Conservation (phyloP, 2,329 filamentous ascomycete genomes). For the Fusarium mangiferae region DNA sequence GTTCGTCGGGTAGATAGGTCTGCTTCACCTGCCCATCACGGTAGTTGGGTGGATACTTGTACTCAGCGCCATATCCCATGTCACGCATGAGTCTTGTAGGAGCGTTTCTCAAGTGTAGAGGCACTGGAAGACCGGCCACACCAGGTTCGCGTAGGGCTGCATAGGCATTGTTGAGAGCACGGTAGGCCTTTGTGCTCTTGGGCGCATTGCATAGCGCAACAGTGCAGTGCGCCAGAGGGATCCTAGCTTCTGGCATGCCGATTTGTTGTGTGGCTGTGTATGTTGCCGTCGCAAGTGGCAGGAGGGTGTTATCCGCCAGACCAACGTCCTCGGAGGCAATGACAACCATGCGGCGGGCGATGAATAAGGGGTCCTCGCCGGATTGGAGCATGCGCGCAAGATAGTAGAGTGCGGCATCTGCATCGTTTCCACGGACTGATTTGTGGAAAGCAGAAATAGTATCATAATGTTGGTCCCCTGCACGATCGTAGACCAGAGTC, state of each 20-base stretch:
- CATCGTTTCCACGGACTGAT: slow-evolving; percentile 85
- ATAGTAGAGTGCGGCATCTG: slow-evolving; percentile 93
- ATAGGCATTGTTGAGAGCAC: slow-evolving; percentile 82
- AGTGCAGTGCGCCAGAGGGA: slow-evolving; percentile 87
- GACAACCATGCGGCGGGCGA: slow-evolving; percentile 92
- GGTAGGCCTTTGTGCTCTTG: slow-evolving; percentile 89
- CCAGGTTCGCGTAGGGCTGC: slow-evolving; percentile 84
- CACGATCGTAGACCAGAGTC: slow-evolving; percentile 93
- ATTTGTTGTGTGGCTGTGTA: slow-evolving; percentile 92
- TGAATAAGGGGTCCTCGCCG: slow-evolving; percentile 91
- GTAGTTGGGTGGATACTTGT: slow-evolving; percentile 97
- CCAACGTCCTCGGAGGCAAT: slow-evolving; percentile 96
- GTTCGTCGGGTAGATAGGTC: slow-evolving; percentile 85
- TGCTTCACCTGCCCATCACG: slow-evolving; percentile 82
- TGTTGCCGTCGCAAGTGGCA: slow-evolving; percentile 84
- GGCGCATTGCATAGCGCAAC: slow-evolving; percentile 83
- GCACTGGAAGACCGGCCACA: slow-evolving; percentile 82
- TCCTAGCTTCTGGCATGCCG: slow-evolving; percentile 93
- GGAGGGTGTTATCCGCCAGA: slow-evolving; percentile 84
- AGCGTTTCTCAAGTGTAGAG: slow-evolving; percentile 89
- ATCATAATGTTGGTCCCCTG: slow-evolving; percentile 97
- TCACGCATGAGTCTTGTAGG: slow-evolving; percentile 94
- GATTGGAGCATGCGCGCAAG: slow-evolving; percentile 95
- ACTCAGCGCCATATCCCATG: slow-evolving; percentile 87
- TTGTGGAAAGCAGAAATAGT: slow-evolving; percentile 98